Evolutionary conservation across 2,329 filamentous ascomycete species (phyloP).

Genomic region (Hymenoscyphus fraxineus): DNA sequence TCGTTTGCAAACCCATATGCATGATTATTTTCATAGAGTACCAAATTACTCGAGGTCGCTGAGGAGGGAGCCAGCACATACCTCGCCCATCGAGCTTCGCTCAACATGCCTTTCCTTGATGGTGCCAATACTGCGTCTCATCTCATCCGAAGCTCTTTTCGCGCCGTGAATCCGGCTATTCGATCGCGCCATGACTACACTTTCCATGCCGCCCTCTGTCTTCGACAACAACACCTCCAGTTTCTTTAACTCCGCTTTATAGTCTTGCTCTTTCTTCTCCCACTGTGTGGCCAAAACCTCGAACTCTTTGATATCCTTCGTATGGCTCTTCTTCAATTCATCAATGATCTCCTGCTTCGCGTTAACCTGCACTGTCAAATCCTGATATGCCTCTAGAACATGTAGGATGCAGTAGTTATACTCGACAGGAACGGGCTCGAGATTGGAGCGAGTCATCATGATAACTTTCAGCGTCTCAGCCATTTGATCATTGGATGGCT

Average conservation of each 20-base stretch:
- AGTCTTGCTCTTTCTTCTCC: slow-evolving; percentile 31
- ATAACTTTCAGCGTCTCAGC: slow-evolving; percentile 33
- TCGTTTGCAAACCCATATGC: background rate
- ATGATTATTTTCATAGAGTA: background rate
- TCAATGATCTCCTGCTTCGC: slow-evolving; percentile 26
- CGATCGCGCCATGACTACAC: slow-evolving; percentile 29
- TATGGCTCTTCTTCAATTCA: slow-evolving; percentile 26
- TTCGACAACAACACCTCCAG: slow-evolving; percentile 32
- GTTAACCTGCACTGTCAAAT: slow-evolving; percentile 22
- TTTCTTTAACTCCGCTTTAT: slow-evolving; percentile 32
- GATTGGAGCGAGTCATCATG: slow-evolving; percentile 33
- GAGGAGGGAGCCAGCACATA: background rate
- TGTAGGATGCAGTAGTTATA: slow-evolving; percentile 35
- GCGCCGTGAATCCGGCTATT: slow-evolving; percentile 31
- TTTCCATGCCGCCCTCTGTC: slow-evolving; percentile 32
- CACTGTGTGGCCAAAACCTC: slow-evolving; percentile 27
- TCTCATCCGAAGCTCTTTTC: slow-evolving; percentile 22
- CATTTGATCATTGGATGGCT: slow-evolving; percentile 32
- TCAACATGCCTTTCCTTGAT: slow-evolving; percentile 25
- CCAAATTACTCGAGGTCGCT: too few relatives aligned
- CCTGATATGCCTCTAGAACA: slow-evolving; percentile 32
- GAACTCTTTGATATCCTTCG: slow-evolving; percentile 30
- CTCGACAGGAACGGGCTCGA: slow-evolving; percentile 28
- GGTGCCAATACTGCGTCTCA: slow-evolving; percentile 21
- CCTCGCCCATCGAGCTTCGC: slow-evolving; percentile 13